Evolutionary conservation across 2,329 filamentous ascomycete species (phyloP).

Genomic region (Cladosporium cucumerinum): DNA sequence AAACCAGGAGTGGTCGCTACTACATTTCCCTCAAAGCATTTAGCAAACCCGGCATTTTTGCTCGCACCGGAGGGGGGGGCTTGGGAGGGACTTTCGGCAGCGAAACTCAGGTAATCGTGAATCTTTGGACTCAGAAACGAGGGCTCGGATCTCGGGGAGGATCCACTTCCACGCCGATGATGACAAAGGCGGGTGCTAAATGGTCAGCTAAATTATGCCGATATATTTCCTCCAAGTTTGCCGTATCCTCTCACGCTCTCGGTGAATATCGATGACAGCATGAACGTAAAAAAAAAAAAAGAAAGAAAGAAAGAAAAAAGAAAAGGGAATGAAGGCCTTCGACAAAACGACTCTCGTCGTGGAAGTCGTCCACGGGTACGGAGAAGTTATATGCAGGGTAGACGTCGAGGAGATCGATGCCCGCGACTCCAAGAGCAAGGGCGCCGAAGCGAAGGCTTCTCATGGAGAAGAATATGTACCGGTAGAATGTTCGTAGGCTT

Average conservation of each 20-base stretch:
- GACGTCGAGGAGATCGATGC: slow-evolving; percentile 22
- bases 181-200: not conserved
- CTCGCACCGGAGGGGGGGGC: no score
- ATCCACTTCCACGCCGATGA: not conserved
- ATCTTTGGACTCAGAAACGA: not conserved
- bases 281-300: not conserved
- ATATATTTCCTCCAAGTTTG: not conserved
- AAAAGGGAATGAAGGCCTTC: not conserved
- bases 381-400: slow-evolving; percentile 53
- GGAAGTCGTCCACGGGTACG: slow-evolving; percentile 74
- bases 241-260: not conserved
- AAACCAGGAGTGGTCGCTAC: not conserved
- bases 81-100: not conserved
- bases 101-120: not conserved
- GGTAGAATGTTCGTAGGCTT: not conserved
- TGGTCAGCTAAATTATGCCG: slow-evolving; percentile 1
- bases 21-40: not conserved
- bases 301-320: not conserved
- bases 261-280: not conserved
- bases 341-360: slow-evolving; percentile 66
- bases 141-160: not conserved
- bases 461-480: not conserved
- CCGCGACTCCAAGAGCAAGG: not conserved
- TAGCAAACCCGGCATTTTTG: not conserved
- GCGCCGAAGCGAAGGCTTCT: not conserved